Conservation (phyloP, 495 filamentous ascomycete genomes). For the Choiromyces venosus region DNA sequence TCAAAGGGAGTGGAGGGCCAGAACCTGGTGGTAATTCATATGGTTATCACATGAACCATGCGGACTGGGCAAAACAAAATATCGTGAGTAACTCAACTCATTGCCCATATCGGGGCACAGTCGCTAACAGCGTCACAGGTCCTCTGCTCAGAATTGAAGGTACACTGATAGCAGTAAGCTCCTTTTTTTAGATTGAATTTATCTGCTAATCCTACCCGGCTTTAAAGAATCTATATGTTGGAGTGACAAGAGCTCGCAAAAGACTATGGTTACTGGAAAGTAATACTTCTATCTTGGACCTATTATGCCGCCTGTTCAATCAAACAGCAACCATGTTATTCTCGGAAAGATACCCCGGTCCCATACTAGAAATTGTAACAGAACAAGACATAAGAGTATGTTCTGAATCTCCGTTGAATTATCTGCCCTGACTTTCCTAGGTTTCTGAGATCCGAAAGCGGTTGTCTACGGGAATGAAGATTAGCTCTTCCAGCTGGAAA, state of each 20-base stretch:
- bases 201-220: background rate
- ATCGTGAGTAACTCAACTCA: conserved; percentile 10
- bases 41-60: background rate
- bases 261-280: conserved; percentile 27
- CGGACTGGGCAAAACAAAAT: conserved; percentile 6
- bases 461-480: conserved; percentile 7
- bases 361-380: conserved; percentile 13
- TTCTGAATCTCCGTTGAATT: background rate
- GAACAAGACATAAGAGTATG: conserved; percentile 7
- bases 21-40: no score
- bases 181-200: background rate
- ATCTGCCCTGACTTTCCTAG: conserved; percentile 4
- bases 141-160: conserved; percentile 30
- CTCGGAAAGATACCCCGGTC: conserved; percentile 1
- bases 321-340: conserved; percentile 2
- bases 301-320: conserved; percentile 12
- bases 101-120: background rate
- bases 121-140: background rate
- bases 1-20: no score
- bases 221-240: conserved; percentile 22
- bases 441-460: background rate
- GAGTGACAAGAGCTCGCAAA: conserved; percentile 18
- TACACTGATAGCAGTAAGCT: background rate
- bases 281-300: background rate
- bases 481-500: conserved; percentile 18